Evolutionary conservation across 2,329 filamentous ascomycete genomes (phyloP).

Genomic region (Nothophoma quercina): DNA sequence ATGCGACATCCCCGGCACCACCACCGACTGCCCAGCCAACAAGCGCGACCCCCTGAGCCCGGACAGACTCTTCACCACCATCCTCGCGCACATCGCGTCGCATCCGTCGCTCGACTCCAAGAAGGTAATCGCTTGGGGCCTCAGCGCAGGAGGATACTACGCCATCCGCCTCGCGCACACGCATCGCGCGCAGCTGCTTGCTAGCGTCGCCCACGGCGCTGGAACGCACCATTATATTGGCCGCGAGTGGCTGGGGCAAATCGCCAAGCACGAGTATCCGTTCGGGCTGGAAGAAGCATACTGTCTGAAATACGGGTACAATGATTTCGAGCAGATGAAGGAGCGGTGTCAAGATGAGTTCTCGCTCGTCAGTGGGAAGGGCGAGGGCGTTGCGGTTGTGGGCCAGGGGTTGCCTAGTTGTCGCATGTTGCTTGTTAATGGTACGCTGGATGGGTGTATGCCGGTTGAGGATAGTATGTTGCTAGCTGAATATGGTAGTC

Average conservation of each 20-base stretch:
- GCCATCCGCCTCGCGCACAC: slow-evolving; percentile 65
- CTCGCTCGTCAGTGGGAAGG: slow-evolving; percentile 61
- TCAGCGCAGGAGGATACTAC: slow-evolving; percentile 66
- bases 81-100: slow-evolving; percentile 60
- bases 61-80: slow-evolving; percentile 60
- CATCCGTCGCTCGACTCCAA: slow-evolving; percentile 56
- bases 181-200: slow-evolving; percentile 57
- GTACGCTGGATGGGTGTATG: slow-evolving; percentile 66
- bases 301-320: slow-evolving; percentile 55
- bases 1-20: slow-evolving; percentile 65
- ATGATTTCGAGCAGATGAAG: slow-evolving; percentile 52
- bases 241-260: slow-evolving; percentile 60
- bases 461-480: slow-evolving; percentile 66
- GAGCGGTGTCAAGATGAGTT: slow-evolving; percentile 59
- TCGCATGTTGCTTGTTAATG: slow-evolving; percentile 63
- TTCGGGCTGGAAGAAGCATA: slow-evolving; percentile 62
- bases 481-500: slow-evolving; percentile 59
- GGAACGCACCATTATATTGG: slow-evolving; percentile 67
- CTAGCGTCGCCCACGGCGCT: slow-evolving; percentile 61
- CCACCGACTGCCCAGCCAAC: slow-evolving; percentile 60
- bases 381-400: slow-evolving; percentile 53
- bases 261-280: slow-evolving; percentile 65
- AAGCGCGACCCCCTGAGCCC: slow-evolving; percentile 57
- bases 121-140: slow-evolving; percentile 62
- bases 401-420: slow-evolving; percentile 52